Evolutionary conservation across 23 red algal genomes (phyloP).

Genomic region (Gracilaria domingensis): DNA sequence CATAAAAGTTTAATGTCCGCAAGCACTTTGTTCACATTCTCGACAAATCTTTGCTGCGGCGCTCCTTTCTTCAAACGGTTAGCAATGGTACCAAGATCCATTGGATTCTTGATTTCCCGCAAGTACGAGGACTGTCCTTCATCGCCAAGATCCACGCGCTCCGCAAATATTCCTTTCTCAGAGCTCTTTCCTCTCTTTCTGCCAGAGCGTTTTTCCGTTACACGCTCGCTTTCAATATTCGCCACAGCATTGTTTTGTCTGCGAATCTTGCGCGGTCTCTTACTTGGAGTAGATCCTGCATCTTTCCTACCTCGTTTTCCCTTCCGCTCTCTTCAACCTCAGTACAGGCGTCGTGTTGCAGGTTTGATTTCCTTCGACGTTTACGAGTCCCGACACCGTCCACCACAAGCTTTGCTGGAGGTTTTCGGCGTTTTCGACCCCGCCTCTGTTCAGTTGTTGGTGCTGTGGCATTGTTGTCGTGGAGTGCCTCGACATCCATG

Average conservation of each 20-base stretch:
- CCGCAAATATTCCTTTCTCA: constrained; percentile 6
- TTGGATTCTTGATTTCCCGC: constrained; percentile 56
- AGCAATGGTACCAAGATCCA: constrained; percentile 75
- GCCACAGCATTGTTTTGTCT: too few species aligned
- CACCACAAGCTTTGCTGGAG: background rate
- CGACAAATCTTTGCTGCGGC: constrained; percentile 17
- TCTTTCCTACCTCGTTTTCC: background rate
- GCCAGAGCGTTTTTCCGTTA: background rate
- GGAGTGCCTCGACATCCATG: too few species aligned
- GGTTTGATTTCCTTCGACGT: constrained; percentile 14
- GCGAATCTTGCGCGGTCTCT: background rate
- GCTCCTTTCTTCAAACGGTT: constrained; percentile 43
- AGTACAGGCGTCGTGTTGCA: background rate
- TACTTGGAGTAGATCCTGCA: background rate
- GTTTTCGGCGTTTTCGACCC: constrained; percentile 4
- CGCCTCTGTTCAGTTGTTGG: background rate
- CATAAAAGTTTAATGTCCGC: constrained; percentile 80
- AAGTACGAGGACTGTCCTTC: constrained; percentile 45
- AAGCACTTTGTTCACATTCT: constrained; percentile 34
- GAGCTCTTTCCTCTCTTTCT: constrained; percentile 29
- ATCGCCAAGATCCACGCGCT: constrained; percentile 52
- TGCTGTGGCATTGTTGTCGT: background rate
- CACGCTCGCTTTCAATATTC: too few species aligned
- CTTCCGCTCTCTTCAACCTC: background rate
- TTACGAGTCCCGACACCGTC: background rate